A percentile compares a stretch with the other conserved stretches of the same genome.
Conservation (phyloP, 1,284 basidiomycete species). For the Ustilago bromivora region DNA sequence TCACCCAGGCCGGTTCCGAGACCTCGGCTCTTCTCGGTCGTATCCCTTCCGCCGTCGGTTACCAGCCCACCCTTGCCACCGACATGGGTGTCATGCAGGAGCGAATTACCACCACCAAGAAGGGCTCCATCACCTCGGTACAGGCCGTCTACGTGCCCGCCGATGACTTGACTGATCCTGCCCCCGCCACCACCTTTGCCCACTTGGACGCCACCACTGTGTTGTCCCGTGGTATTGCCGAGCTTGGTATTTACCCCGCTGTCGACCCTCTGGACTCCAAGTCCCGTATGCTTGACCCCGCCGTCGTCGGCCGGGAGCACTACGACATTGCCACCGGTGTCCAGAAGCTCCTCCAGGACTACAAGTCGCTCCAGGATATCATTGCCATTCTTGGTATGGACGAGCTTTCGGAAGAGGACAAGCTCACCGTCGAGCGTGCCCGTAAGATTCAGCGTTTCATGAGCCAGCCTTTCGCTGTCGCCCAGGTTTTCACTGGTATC, state of each 20-base stretch:
- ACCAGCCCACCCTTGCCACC: constrained; percentile 98
- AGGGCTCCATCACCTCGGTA: constrained; percentile 99
- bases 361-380: constrained; percentile 94
- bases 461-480: constrained; percentile 99
- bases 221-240: constrained; percentile 97
- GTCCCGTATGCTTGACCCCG: constrained; percentile 99
- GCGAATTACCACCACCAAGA: constrained; percentile 99
- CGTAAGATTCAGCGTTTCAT: constrained; percentile 83
- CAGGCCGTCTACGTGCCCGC: constrained; percentile 99
- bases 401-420: constrained; percentile 99
- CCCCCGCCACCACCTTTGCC: constrained; percentile 98
- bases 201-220: constrained; percentile 99
- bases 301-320: constrained; percentile 92
- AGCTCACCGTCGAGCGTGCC: constrained; percentile 86
- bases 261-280: constrained; percentile 99
- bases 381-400: constrained; percentile 97
- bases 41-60: constrained; percentile 99
- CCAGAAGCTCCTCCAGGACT: constrained; percentile 98
- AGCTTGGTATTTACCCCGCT: constrained; percentile 99
- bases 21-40: constrained; percentile 99
- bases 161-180: constrained; percentile 99
- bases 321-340: constrained; percentile 94
- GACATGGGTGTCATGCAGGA: constrained; percentile 99
- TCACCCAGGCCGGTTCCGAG: constrained; percentile 99
- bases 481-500: constrained; percentile 98